phyloP scores from a whole-genome alignment of 768 basidiomycete genomes.

The Rhodosporidiobolus sp. region DNA sequence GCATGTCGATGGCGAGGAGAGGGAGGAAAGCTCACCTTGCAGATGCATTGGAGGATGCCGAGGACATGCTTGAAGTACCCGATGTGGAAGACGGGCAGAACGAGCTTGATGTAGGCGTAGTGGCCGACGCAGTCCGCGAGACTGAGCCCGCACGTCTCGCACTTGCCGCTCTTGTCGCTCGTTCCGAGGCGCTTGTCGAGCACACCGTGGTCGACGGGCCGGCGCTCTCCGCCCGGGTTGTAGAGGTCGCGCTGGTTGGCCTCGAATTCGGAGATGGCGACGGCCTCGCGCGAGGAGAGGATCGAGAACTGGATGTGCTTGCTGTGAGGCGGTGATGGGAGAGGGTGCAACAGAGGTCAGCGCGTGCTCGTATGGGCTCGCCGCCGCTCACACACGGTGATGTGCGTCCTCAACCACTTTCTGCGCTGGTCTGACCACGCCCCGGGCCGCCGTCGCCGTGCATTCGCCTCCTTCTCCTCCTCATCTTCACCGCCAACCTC shows the following conservation, averaged over 20 bases:
- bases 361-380: not conserved
- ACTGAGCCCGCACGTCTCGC: slow-evolving; percentile 89
- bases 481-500: not conserved
- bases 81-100: slow-evolving; percentile 95
- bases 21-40: slow-evolving; percentile 65
- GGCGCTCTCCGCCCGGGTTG: slow-evolving; percentile 69
- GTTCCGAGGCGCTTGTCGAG: slow-evolving; percentile 90
- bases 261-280: slow-evolving; percentile 92
- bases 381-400: not conserved
- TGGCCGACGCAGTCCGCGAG: slow-evolving; percentile 96
- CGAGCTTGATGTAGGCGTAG: slow-evolving; percentile 96
- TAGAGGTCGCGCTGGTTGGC: slow-evolving; percentile 90
- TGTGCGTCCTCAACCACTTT: not conserved
- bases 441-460: too few species aligned
- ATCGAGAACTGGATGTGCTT: slow-evolving; percentile 96
- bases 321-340: slow-evolving; percentile 52
- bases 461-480: too few species aligned
- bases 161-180: slow-evolving; percentile 84
- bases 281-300: slow-evolving; percentile 89
- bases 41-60: slow-evolving; percentile 87
- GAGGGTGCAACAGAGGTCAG: not conserved
- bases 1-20: not conserved
- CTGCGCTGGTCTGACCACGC: not conserved
- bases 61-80: slow-evolving; percentile 98
- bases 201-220: slow-evolving; percentile 86